phyloP scores from a whole-genome alignment of 768 basidiomycete species.

The Naematelia aurantialba region DNA sequence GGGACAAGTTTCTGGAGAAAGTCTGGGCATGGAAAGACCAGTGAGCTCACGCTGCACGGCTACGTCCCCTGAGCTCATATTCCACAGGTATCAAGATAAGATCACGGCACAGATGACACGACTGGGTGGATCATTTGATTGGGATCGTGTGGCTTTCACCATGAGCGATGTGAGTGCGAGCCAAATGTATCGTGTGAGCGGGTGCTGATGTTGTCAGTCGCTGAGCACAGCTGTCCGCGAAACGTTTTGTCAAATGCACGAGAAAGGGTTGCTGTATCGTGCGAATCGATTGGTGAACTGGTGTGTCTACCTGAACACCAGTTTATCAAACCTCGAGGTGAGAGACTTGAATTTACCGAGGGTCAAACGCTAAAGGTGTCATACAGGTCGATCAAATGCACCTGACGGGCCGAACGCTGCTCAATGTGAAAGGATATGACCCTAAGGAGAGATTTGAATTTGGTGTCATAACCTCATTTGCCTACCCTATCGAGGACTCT shows the following conservation, averaged over 20 bases:
- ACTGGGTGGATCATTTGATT: conserved; percentile 90
- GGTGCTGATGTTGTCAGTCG: conserved; percentile 51
- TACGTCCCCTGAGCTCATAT: neutral
- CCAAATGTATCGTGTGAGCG: neutral
- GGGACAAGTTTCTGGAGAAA: conserved; percentile 81
- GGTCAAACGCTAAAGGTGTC: conserved; percentile 4
- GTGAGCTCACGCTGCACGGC: conserved; percentile 55
- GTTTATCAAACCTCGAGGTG: conserved; percentile 94
- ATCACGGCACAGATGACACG: conserved; percentile 85
- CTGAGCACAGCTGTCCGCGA: conserved; percentile 85
- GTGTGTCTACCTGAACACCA: conserved; percentile 94
- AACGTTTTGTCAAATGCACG: conserved; percentile 83
- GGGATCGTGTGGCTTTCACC: conserved; percentile 90
- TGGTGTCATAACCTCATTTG: conserved; percentile 93
- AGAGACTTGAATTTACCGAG: conserved; percentile 9
- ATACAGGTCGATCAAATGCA: conserved; percentile 84
- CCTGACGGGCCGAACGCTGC: conserved; percentile 73
- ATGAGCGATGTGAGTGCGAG: conserved; percentile 70
- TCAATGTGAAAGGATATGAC: conserved; percentile 92
- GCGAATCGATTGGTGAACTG: conserved; percentile 97
- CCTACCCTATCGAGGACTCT: conserved; percentile 81
- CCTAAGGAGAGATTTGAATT: conserved; percentile 94
- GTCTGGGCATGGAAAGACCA: conserved; percentile 98
- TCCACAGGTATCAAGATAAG: conserved; percentile 75
- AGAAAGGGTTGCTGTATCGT: conserved; percentile 87